Evolutionary conservation across 2,329 filamentous ascomycete genomes (phyloP), one percentile per base, ranked within the genome.

Genomic region (Volutella citrinella): DNA sequence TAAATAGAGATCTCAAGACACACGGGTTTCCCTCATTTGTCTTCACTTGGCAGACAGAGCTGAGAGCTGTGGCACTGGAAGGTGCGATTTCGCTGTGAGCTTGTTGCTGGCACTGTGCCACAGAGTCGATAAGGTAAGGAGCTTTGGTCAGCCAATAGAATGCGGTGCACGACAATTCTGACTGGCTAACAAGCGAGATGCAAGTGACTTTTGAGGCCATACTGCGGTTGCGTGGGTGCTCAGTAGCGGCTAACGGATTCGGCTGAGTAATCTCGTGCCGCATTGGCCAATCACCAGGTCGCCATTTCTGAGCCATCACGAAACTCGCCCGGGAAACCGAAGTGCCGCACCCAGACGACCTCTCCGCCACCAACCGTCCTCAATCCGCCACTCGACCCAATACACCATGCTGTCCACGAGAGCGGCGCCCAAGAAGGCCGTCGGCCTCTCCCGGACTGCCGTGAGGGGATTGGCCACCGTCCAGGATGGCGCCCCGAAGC

Each of bases 381-480:
- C 53, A 48, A 56, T 42, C 47, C 52, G 42, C 51, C 48, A 55
- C 45, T 46, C 50, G 50, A 56, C 48, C 42, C 45, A 50, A 47
- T 49, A 54, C 54, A 61, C 52, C 50, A 69, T 69, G 66, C 61
- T 71, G 59, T 64, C 68, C 47, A 61, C 63, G 50, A 63, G 61
- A 63, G 56, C 63, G 54, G 60, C 62, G 51, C 59, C 63, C 32
- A 59, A 49, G 40, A 59, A 57, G 56, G 60, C 56, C 43, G 59
- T 59, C 46, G 57, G 46, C 46, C 57, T 64, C 53, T 67, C 68
- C 54, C 61, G 63, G 54, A 63, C 64, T 46, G 58, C 64, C 56
- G 65, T 68, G 50, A 82, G 91, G 63, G 76, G 76, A 51, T 84
- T 96, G 68, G 87, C 87, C 56, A 88, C 86, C 42, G 84, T 89